These are phyloP conservation scores for Recurvomyces mirabilis DNA, from an alignment of 495 filamentous ascomycete genomes.

Conservation along the genomic window DNA sequence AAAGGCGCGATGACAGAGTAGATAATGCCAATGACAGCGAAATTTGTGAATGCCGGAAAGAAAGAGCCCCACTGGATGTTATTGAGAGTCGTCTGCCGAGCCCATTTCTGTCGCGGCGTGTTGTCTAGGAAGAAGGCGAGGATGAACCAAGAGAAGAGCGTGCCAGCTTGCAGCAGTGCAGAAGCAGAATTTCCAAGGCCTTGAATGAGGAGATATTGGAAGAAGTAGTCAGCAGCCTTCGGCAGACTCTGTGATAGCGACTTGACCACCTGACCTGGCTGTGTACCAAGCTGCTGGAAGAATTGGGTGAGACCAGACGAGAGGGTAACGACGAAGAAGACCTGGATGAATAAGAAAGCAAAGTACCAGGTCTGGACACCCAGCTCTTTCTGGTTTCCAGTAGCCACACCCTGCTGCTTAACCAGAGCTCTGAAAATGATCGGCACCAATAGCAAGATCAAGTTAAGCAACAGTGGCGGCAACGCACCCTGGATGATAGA, in stretches of 20 bases:
- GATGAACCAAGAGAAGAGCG: conserved; percentile 69
- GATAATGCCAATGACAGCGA: conserved; percentile 86
- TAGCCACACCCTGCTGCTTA: conserved; percentile 66
- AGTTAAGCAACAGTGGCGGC: conserved; percentile 63
- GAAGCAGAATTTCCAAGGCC: conserved; percentile 82
- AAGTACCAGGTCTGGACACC: conserved; percentile 90
- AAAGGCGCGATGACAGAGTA: conserved; percentile 85
- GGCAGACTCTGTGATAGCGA: conserved; percentile 77
- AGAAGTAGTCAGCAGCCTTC: conserved; percentile 90
- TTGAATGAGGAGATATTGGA: conserved; percentile 94
- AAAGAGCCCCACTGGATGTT: conserved; percentile 82
- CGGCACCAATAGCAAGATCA: conserved; percentile 73
- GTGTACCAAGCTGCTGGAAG: conserved; percentile 48
- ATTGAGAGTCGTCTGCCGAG: conserved; percentile 65
- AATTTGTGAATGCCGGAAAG: conserved; percentile 91
- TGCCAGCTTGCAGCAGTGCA: conserved; percentile 73
- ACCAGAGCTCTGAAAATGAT: conserved; percentile 65
- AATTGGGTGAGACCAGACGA: conserved; percentile 65
- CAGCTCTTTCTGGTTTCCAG: conserved; percentile 67
- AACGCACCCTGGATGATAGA: conserved; percentile 77
- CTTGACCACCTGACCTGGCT: conserved; percentile 40
- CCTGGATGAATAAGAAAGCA: conserved; percentile 84
- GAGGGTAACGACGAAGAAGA: conserved; percentile 88
- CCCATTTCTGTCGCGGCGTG: conserved; percentile 84
- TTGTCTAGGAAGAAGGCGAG: conserved; percentile 66